A percentile compares a stretch with the other conserved stretches of the same genome.
These are phyloP conservation scores for Termitomyces sp. DNA, from an alignment of 768 basidiomycete species.

Conservation along the genomic window DNA sequence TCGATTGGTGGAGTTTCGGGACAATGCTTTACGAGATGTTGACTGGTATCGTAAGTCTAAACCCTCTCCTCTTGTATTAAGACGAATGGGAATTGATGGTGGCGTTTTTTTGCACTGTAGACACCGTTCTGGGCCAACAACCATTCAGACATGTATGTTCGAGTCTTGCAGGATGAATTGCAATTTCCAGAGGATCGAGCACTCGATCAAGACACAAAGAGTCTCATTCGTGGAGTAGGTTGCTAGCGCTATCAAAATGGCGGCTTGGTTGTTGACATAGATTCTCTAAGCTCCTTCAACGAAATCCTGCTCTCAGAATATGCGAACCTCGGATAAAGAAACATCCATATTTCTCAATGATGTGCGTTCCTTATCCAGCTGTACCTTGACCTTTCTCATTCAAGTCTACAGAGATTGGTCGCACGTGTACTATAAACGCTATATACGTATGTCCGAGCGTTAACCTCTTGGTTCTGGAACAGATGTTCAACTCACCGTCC, in stretches of 20 bases:
- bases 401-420: slow-evolving; percentile 70
- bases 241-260: background rate
- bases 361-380: slow-evolving; percentile 41
- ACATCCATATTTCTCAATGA: slow-evolving; percentile 94
- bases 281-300: slow-evolving; percentile 70
- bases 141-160: slow-evolving; percentile 92
- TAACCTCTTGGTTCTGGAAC: slow-evolving; percentile 4
- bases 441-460: slow-evolving; percentile 67
- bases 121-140: slow-evolving; percentile 92
- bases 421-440: slow-evolving; percentile 90
- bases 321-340: slow-evolving; percentile 91
- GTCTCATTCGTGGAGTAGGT: slow-evolving; percentile 88
- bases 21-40: slow-evolving; percentile 98
- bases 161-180: slow-evolving; percentile 86
- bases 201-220: slow-evolving; percentile 95
- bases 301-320: slow-evolving; percentile 86
- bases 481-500: slow-evolving; percentile 1
- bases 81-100: slow-evolving; percentile 3
- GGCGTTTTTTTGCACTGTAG: slow-evolving; percentile 31
- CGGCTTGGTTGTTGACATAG: slow-evolving; percentile 6
- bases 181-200: slow-evolving; percentile 85
- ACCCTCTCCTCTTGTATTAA: slow-evolving; percentile 11
- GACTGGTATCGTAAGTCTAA: slow-evolving; percentile 78
- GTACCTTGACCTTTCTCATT: slow-evolving; percentile 9
- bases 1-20: slow-evolving; percentile 98